Percentiles rank a stretch among this genome's conserved stretches.
These are phyloP conservation scores for Butyriboletus appendiculatus DNA, from an alignment of 1,284 basidiomycete species.

Conservation along the genomic window DNA sequence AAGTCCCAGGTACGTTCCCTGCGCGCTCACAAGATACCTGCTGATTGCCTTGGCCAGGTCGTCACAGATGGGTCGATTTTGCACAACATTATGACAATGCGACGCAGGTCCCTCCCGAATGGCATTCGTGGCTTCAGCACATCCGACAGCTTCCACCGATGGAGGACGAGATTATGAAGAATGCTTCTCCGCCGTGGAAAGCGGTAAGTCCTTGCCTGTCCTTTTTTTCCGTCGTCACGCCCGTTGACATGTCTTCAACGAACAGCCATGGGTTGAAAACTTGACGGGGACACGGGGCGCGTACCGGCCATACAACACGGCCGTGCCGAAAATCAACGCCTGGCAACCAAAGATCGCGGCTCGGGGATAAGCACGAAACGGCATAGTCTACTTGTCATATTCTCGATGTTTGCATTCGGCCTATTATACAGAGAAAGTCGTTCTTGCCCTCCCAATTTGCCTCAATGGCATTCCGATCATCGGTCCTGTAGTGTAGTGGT, in stretches of 20 bases:
- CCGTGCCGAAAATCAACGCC: slow-evolving; percentile 73
- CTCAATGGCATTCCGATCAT: background rate
- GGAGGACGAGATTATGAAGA: slow-evolving; percentile 72
- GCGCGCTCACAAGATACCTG: background rate
- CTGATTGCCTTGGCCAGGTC: slow-evolving; percentile 49
- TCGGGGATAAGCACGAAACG: slow-evolving; percentile 38
- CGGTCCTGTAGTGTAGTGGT: slow-evolving; percentile 33
- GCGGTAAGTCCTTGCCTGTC: slow-evolving; percentile 53
- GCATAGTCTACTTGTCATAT: background rate
- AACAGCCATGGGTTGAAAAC: slow-evolving; percentile 80
- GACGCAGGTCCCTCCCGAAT: slow-evolving; percentile 89
- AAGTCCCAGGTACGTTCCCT: slow-evolving; percentile 70
- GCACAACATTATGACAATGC: slow-evolving; percentile 89
- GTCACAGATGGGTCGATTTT: slow-evolving; percentile 93
- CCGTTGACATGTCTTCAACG: background rate
- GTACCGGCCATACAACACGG: slow-evolving; percentile 88
- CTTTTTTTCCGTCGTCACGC: background rate
- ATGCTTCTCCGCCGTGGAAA: slow-evolving; percentile 77
- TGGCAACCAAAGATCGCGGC: slow-evolving; percentile 80
- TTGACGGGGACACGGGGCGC: slow-evolving; percentile 90
- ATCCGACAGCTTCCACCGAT: slow-evolving; percentile 82
- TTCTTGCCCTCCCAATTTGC: background rate
- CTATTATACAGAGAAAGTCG: background rate
- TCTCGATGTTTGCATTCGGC: background rate
- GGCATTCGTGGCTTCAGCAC: slow-evolving; percentile 94